phyloP scores from a whole-genome alignment of 768 basidiomycete species.

The Amanita muscaria region DNA sequence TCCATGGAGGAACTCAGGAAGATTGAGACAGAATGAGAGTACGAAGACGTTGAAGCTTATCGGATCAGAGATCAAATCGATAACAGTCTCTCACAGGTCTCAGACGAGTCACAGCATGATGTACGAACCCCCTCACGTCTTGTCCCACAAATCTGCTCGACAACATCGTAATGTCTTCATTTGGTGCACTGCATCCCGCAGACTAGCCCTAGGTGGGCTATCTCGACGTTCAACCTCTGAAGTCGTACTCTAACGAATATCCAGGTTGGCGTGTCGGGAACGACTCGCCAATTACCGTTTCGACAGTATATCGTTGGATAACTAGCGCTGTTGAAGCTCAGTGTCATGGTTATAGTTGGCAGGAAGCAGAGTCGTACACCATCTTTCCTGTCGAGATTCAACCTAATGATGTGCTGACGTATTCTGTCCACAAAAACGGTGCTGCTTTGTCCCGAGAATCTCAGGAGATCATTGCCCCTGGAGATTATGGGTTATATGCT shows the following conservation, averaged over 20 bases:
- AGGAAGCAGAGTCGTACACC: slow-evolving; percentile 7
- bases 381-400: slow-evolving; percentile 6
- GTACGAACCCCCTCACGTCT: slow-evolving; percentile 15
- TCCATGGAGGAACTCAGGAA: too few species aligned
- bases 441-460: slow-evolving; percentile 11
- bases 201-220: slow-evolving; percentile 9
- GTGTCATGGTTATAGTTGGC: slow-evolving; percentile 2
- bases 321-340: slow-evolving; percentile 1
- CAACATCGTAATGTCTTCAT: slow-evolving; percentile 11
- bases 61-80: too few species aligned
- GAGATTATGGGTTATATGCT: slow-evolving; percentile 12
- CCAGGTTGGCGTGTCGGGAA: slow-evolving; percentile 6
- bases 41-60: too few species aligned
- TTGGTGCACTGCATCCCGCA: slow-evolving; percentile 9
- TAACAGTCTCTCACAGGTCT: neutral
- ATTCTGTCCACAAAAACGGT: slow-evolving; percentile 11
- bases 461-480: slow-evolving; percentile 10
- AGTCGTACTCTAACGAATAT: slow-evolving; percentile 3
- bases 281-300: slow-evolving; percentile 7
- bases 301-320: slow-evolving; percentile 7
- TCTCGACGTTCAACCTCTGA: slow-evolving; percentile 7
- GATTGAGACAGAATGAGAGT: too few species aligned
- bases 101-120: neutral
- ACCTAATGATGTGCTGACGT: slow-evolving; percentile 7
- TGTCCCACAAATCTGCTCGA: slow-evolving; percentile 9